phyloP scores from a whole-genome alignment of 148 eudicot species.

The Euryodendron excelsum region DNA sequence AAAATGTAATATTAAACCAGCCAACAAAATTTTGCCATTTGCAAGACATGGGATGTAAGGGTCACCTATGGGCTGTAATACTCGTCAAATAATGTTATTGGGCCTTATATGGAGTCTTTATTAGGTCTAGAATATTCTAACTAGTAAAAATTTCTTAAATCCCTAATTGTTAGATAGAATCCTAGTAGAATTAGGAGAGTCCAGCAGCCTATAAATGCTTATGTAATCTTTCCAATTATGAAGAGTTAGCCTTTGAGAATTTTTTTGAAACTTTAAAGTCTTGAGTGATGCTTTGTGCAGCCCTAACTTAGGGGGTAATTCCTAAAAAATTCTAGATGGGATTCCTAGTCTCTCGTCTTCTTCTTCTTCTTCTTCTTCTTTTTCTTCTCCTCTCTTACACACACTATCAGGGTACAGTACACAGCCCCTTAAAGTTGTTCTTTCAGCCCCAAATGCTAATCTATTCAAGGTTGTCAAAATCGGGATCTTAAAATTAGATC shows the following conservation, averaged over 20 bases:
- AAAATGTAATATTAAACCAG: background rate
- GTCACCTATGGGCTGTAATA: background rate
- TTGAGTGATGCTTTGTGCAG: background rate
- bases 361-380: too few relatives aligned
- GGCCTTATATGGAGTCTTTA: background rate
- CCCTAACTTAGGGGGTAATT: too few relatives aligned
- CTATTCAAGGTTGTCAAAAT: too few relatives aligned
- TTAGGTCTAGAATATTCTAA: background rate
- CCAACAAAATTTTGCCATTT: background rate
- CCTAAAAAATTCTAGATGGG: too few relatives aligned
- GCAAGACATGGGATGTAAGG: background rate
- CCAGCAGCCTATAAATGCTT: background rate
- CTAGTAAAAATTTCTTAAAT: background rate
- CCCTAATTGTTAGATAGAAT: background rate
- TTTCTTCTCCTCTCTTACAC: too few relatives aligned
- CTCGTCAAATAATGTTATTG: background rate
- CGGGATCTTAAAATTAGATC: too few relatives aligned
- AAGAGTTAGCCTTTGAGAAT: background rate
- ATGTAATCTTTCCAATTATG: background rate
- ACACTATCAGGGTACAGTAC: background rate
- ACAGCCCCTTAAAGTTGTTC: constrained; percentile 1
- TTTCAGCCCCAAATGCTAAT: background rate
- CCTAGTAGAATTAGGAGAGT: background rate
- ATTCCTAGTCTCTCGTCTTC: too few relatives aligned
- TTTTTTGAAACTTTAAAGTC: background rate